Base-by-base conservation (phyloP, 345 rosid genomes). In the Eucalyptus polyanthemos region DNA sequence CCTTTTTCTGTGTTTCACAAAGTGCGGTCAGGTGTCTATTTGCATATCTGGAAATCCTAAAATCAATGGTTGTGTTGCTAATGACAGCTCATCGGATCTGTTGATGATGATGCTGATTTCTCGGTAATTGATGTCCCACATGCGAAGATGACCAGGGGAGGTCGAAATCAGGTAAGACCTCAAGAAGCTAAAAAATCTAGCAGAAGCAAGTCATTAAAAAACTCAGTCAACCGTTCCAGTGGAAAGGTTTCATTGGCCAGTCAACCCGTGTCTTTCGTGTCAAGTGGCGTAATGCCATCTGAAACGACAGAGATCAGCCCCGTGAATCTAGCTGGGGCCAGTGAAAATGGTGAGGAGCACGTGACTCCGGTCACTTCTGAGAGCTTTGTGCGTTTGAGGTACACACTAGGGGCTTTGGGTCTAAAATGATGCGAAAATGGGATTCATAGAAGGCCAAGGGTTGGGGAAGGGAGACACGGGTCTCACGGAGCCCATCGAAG, bases 371-470 rank as follows among this genome's bases (percentile, higher is more conserved):
- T 88, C 76, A 91, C 87, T 50, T 90, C 94, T 87, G 92, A 88
- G 80, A 92, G 91, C 76, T 91, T 93, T 56, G 97, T 87, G 93
- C 97, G 37, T 96, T 98, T 44, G 99, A 98, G 96, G 92, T 94
- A 31, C 97, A 97, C 91, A 98, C 99, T 4, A 90, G 50, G 45
- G 89, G 91, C 31, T 89, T 89, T 47, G 91, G 91, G 47, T 89
- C 99, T 50, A 97, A 97, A 93, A 95, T 97, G 97, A 96, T 97
- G 98, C 96, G 2, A 97, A 93, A 90, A 97, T 97, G 99, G 97
- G 99, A 88, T 97, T 90, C 67, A 89, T 95, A 80, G 97, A 95
- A 91, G 99, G 99, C n/a, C 94, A 93, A 16, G 99, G 99, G 50
- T 88, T 97, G 67, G 98, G 99, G 80, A 97, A 94, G 89, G 99